Base-by-base conservation (phyloP, 345 rosid species). In the Brassica cretica region DNA sequence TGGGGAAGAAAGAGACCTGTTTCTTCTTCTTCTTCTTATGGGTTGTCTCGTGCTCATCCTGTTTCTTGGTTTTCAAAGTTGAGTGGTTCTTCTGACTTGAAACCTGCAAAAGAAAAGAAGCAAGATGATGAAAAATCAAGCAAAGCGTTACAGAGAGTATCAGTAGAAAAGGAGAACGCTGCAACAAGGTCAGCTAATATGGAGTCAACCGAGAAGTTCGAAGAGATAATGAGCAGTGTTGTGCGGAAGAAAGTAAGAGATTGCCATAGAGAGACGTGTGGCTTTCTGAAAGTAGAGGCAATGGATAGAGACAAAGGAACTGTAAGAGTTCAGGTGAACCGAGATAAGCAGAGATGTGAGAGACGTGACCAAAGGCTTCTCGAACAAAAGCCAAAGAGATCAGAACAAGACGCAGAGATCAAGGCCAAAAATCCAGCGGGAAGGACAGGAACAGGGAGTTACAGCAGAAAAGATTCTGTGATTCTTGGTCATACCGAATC, bases 11-110 rank as follows among this genome's bases (percentile, higher is more conserved):
- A 89, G 74, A 87, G 74, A 68, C 56, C 79, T 65, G 80, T 61
- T 70, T 56, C 87, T 69, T 78, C 86, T 1, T 70, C 90, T 72
- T 78, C 84, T 78, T 86, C 84, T 76, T 76, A 73, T 0, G 72
- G 56, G 46, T 29, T 80, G 41, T 84, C 95, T 77, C 88, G 80
- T 65, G 85, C 85, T 55, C 76, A 71, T 64, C 85, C 89, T 60
- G 68, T 65, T 24, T 83, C 94, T 41, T 91, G 93, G 95, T 83
- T 89, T 64, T 84, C 90, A 14, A 88, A 82, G 82, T 85, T 89
- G 81, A 88, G 87, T 87, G 85, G 82, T 58, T 69, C 78, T 55
- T 78, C 88, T 70, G 78, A 78, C 77, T 44, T 62, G 35, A 84
- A 83, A 71, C 82, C 83, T 55, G 83, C 37, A 25, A 84, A 81